Evolutionary conservation across 1,139 yeast genomes (phyloP).

Genomic region (Spencermartinsiella ligniputridi): DNA sequence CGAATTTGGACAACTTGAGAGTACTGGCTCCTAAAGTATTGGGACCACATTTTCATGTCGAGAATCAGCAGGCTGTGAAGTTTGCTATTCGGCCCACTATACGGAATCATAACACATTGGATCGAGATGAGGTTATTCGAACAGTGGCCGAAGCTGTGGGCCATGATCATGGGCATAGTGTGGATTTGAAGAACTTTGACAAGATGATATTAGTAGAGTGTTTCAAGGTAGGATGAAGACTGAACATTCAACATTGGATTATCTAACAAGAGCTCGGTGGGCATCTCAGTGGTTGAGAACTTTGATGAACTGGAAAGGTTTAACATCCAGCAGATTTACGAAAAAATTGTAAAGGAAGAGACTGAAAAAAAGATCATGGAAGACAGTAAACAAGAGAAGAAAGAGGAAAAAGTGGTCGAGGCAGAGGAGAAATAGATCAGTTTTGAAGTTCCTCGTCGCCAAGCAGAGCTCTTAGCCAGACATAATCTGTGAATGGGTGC

Average conservation of each 20-base stretch:
- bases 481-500: not conserved
- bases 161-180: conserved; percentile 63
- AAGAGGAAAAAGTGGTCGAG: no score
- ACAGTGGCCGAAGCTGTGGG: conserved; percentile 72
- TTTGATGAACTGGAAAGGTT: conserved; percentile 53
- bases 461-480: no score
- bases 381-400: no score
- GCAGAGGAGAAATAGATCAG: no score
- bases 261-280: conserved; percentile 19
- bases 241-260: not conserved
- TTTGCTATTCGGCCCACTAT: conserved; percentile 81
- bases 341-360: conserved; percentile 16
- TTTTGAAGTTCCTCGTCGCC: no score
- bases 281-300: conserved; percentile 51
- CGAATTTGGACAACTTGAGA: conserved; percentile 62
- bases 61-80: conserved; percentile 43
- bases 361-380: no score
- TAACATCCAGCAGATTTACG: conserved; percentile 62
- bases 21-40: conserved; percentile 55
- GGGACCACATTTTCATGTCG: conserved; percentile 63
- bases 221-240: conserved; percentile 44
- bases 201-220: conserved; percentile 80
- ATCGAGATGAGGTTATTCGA: conserved; percentile 63
- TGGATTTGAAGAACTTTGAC: conserved; percentile 77
- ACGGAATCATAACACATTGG: conserved; percentile 71